Evolutionary conservation across 1,139 yeast species (phyloP).

Genomic region (Pichia sp.): DNA sequence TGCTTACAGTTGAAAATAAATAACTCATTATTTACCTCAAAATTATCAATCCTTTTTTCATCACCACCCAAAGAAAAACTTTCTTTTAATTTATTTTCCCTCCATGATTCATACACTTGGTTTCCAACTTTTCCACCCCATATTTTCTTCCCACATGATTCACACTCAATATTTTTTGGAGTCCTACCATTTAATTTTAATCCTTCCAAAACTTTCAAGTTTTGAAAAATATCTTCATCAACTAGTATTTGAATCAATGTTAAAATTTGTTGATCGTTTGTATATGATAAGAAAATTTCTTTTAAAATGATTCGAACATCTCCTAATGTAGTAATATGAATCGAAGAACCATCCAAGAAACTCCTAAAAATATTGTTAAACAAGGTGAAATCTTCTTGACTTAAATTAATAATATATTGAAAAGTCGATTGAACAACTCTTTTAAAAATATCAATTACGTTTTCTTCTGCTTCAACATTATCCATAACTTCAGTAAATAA

Average conservation of each 20-base stretch:
- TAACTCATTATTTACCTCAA: conserved; percentile 26
- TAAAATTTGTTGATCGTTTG: conserved; percentile 56
- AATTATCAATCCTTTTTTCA: conserved; percentile 8
- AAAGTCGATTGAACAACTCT: conserved; percentile 48
- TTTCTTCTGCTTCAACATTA: conserved; percentile 5
- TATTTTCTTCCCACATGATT: conserved; percentile 60
- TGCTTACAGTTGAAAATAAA: conserved; percentile 55
- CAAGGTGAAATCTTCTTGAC: conserved; percentile 28
- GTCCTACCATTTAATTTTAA: conserved; percentile 56
- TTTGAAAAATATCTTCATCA: conserved; percentile 47
- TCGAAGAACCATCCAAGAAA: conserved; percentile 39
- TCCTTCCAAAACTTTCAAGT: conserved; percentile 36
- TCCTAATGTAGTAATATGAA: conserved; percentile 41
- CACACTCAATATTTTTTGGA: conserved; percentile 50
- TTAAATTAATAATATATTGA: conserved; percentile 40
- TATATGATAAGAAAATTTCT: conserved; percentile 59
- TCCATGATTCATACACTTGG: conserved; percentile 43
- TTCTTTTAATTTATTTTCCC: conserved; percentile 26
- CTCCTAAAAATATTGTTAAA: conserved; percentile 46
- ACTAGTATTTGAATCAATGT: conserved; percentile 48
- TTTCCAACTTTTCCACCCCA: conserved; percentile 56
- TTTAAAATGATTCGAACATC: conserved; percentile 57
- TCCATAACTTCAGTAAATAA: conserved; percentile 29
- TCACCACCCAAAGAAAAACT: conserved; percentile 15
- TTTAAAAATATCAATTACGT: conserved; percentile 34